Evolutionary conservation across 2,329 filamentous ascomycete genomes (phyloP), one percentile per base, ranked within the genome.

Genomic region (Aspergillus sp.): DNA sequence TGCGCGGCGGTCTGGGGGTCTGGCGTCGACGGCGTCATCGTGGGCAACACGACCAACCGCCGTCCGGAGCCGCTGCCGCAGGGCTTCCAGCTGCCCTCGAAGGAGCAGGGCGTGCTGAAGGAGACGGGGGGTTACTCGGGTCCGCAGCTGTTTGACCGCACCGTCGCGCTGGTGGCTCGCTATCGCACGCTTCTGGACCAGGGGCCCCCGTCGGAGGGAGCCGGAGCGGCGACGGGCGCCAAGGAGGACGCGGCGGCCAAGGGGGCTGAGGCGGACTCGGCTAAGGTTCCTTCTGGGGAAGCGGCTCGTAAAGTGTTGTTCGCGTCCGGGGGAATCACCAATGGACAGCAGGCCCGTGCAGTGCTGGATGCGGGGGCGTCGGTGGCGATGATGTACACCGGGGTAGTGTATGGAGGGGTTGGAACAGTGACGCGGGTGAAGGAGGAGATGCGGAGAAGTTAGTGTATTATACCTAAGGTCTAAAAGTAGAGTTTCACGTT

Each of bases 41-140:
- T 99, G 3, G 94, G 93, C 10, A 99, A 99, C 76, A 99, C 94
- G 0, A 99, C 94, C 2, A 95, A 94, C 74, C 83, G 86, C 59
- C 82, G 94, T 41, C 82, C 86, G 0, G 86, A 85, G 3, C 76
- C 92, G 2, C 68, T 93, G 1, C 87, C 91, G 0, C 74, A 80
- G 20, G 85, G 87, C 22, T 82, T 87, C 58, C 71, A 76, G 32
- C 78, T 96, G 22, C 82, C 86, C 0, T 64, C 76, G 2, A 78
- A 82, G 57, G 93, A 99, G 67, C 79, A 84, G 60, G 73, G 76
- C 54, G 80, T 86, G 1, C 71, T 96, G 30, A 78, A 80, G 52
- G 90, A 96, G 73, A 85, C 86, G 17, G 92, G 94, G 24, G 93
- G 94, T 1, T 95, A 91, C 71, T 96, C 91, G 0, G 93, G 94